phyloP scores from a whole-genome alignment of 495 filamentous ascomycete genomes.

The Pyrenula massariospora region DNA sequence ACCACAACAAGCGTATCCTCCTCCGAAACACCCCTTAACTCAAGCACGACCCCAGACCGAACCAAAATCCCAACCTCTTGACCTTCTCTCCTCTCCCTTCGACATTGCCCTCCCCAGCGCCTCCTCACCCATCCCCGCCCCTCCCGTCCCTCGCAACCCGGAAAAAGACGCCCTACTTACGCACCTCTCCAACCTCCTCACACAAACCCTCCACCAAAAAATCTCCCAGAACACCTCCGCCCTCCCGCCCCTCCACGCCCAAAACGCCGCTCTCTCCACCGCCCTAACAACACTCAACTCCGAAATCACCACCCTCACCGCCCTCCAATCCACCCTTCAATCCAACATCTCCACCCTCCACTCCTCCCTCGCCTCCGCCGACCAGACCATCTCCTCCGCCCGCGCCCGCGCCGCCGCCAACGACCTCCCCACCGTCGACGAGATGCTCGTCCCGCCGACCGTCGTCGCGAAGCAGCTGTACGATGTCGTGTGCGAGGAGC shows the following conservation, averaged over 20 bases:
- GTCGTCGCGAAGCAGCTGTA: constrained; percentile 91
- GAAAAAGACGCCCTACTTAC: constrained; percentile 85
- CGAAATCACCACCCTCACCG: constrained; percentile 58
- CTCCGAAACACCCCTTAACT: constrained; percentile 7
- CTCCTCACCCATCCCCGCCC: constrained; percentile 46
- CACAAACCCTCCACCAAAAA: constrained; percentile 50
- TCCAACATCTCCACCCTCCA: constrained; percentile 71
- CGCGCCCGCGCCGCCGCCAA: constrained; percentile 17
- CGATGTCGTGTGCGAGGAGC: constrained; percentile 73
- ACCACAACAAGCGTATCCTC: constrained; percentile 1
- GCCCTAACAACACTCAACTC: constrained; percentile 54
- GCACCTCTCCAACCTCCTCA: constrained; percentile 58
- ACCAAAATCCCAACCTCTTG: constrained; percentile 41
- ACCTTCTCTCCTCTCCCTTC: constrained; percentile 62
- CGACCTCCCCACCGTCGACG: constrained; percentile 59
- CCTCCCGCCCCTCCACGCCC: constrained; percentile 61
- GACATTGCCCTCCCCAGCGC: constrained; percentile 48
- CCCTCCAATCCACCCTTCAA: constrained; percentile 54
- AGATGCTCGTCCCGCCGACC: constrained; percentile 84
- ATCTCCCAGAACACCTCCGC: constrained; percentile 56
- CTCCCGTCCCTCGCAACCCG: constrained; percentile 89
- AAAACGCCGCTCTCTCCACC: constrained; percentile 62
- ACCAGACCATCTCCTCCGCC: constrained; percentile 60
- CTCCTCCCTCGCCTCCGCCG: constrained; percentile 64
- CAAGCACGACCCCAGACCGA: constrained; percentile 17